phyloP scores from a whole-genome alignment of 768 basidiomycete species.

The Rhodotorula kratochvilovae region DNA sequence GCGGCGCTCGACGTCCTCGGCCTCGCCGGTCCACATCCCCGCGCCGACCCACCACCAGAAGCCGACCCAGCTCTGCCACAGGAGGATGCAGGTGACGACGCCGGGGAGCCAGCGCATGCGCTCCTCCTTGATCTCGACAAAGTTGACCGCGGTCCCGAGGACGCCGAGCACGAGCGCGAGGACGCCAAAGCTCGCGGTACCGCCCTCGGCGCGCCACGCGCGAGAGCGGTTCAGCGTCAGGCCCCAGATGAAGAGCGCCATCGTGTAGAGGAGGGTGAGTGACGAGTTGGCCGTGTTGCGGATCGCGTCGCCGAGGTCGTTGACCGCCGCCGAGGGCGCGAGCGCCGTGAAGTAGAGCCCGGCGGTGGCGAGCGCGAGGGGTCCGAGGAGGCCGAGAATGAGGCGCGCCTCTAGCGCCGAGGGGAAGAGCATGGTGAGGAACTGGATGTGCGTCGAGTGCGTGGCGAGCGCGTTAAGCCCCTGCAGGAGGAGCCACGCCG shows the following conservation, averaged over 20 bases:
- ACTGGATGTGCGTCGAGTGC: conserved; percentile 95
- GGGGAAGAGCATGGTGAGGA: conserved; percentile 89
- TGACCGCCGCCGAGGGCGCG: conserved; percentile 50
- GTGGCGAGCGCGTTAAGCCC: conserved; percentile 68
- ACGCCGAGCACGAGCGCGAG: conserved; percentile 79
- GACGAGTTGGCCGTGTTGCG: conserved; percentile 95
- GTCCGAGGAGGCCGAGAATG: conserved; percentile 75
- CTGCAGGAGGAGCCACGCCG: conserved; percentile 82
- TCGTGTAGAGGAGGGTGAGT: conserved; percentile 88
- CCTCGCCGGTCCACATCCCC: conserved; percentile 40
- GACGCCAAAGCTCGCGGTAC: conserved; percentile 86
- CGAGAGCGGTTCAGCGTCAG: conserved; percentile 77
- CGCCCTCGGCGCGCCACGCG: conserved; percentile 95
- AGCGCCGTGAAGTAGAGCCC: conserved; percentile 79
- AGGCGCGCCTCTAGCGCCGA: conserved; percentile 80
- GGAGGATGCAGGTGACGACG: conserved; percentile 80
- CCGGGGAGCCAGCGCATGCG: conserved; percentile 88
- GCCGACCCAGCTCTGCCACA: conserved; percentile 74
- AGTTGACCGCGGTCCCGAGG: conserved; percentile 75
- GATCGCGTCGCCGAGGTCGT: conserved; percentile 63
- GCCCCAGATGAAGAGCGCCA: conserved; percentile 88
- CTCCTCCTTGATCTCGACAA: conserved; percentile 80
- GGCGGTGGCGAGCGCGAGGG: conserved; percentile 77
- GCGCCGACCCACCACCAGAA: conserved; percentile 45
- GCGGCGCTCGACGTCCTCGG: conserved; percentile 37